Evolutionary conservation across 164 flowering plant species (phyloP).

Genomic region (Stephania cephalantha): DNA sequence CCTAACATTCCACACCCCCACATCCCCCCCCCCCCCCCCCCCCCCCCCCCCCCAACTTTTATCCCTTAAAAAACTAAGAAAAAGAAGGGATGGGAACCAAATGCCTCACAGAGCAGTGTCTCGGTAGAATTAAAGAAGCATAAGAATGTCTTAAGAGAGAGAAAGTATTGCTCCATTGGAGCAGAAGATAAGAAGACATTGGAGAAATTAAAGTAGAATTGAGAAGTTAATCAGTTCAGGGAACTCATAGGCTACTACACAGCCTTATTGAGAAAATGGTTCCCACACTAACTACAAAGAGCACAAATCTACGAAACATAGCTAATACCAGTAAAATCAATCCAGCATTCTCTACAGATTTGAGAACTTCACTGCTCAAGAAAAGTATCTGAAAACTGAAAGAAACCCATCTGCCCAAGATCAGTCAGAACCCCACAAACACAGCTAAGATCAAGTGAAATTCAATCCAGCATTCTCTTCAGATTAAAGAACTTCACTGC

Average conservation of each 20-base stretch:
- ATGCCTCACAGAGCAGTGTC: slow-evolving; percentile 17
- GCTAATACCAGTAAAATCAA: neutral
- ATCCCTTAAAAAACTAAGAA: slow-evolving; percentile 36
- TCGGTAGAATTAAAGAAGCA: neutral
- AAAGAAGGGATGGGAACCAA: slow-evolving; percentile 21
- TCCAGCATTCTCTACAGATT: neutral
- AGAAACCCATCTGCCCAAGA: neutral
- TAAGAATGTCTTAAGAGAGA: neutral
- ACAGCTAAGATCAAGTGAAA: neutral
- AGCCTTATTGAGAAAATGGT: neutral
- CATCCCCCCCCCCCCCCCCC: slow-evolving; percentile 36
- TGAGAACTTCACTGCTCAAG: neutral
- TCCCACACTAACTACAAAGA: neutral
- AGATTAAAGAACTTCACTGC: neutral
- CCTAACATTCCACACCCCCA: slow-evolving; percentile 7
- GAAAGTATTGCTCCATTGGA: neutral
- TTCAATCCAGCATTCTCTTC: neutral
- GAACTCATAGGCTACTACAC: neutral
- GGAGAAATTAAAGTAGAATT: neutral
- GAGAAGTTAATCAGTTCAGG: neutral
- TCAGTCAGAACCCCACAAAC: neutral
- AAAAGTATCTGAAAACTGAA: neutral
- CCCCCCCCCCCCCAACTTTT: slow-evolving; percentile 42
- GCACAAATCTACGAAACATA: neutral
- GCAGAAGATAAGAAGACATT: neutral